Base-by-base conservation (phyloP, 2,329 filamentous ascomycete species). In the Decorospora gaudefroyi region DNA sequence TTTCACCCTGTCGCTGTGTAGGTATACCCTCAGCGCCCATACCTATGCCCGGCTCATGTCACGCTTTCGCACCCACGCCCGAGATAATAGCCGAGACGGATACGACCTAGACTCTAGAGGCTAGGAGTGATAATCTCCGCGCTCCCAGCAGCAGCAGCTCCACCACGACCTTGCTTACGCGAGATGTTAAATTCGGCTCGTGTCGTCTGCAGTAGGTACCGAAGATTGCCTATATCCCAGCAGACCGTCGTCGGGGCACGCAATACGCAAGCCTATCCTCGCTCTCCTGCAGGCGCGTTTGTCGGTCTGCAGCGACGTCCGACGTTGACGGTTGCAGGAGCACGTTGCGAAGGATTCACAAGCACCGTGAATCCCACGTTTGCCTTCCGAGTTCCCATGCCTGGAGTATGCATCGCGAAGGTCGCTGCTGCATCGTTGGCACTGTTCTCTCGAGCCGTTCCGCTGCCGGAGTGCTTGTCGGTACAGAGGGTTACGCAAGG, bases 91-190 rank as follows among this genome's bases (percentile, higher is more conserved):
- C 45, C 39, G 18, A 33, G 11, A 38, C 19, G 28, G 19, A 31
- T 42, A 39, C 34, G 21, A 42, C 22, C 35, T 28, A 30, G 35
- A 23, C 30, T n/a, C n/a, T n/a, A n/a, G n/a, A n/a, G n/a, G n/a
- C n/a, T n/a, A n/a, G n/a, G n/a, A n/a, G 33, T 37, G 36, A 42
- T 55, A 52, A 57, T 55, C 46, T 58, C 55, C 55, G 53, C 46
- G 19, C 21, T 42, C 40, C 42, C 39, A n/a, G n/a, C 37, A 45
- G 37, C 35, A 48, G 41, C 49, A 41, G 22, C 38, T 49, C 46
- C 39, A 35, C 41, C 40, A 27, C 42, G 32, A 42, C 43, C 34
- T 39, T 53, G 53, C 55, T 57, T 54, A 57, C 55, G 55, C 57
- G 49, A 52, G 46, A 57, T 35, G 52, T 47, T 38, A 16, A 6